Evolutionary conservation across 768 basidiomycete genomes (phyloP), one percentile per base, ranked within the genome.

Genomic region (button mushroom (Agaricus bisporus)): DNA sequence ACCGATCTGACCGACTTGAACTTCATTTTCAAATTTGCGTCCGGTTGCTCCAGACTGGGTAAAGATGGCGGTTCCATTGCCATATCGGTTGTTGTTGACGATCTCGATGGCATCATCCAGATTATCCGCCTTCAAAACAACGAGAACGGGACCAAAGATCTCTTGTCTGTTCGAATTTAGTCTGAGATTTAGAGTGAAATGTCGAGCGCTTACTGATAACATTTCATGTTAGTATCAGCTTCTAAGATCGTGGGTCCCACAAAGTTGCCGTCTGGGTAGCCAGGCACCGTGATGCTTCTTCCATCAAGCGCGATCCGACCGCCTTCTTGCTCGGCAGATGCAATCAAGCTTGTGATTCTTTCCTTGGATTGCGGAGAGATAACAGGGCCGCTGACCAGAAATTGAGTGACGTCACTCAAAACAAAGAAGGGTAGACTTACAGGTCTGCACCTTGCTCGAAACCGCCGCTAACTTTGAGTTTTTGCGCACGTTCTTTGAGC

Each of bases 21-120:
- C 84, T 43, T 85, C 78, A 11, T 74, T 75, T 71, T 98, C 95
- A 58, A 97, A 99, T 68, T 88, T 91, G 52, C 95, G 83, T 15
- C 94, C 95, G 6, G 93, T 92, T 32, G 95, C 91, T 14, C 95
- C 97, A 12, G 88, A 91, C 70, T 97, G 91, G 18, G 95, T 99
- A 68, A 98, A 98, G 65, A 97, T 91, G 18, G 93, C 90, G 28
- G 94, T 83, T 28, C 95, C 95, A 61, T 98, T 98, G 7, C 95
- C 89, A 66, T 97, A 98, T 59, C 70, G 76, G 71, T 97, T 98
- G 56, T 75, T 70, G 71, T 98, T 98, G 69, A 98, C 85, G 56
- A 95, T 83, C 41, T 82, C 80, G 55, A 98, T 77, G 11, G 93
- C 95, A 55, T 95, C 91, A 57, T 98, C 94, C 41, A 98, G 73